Percentiles rank a stretch among this genome's conserved stretches.
Evolutionary conservation across 805 yeast genomes (phyloP).

Genomic region (Saccharomycopsis javanensis): DNA sequence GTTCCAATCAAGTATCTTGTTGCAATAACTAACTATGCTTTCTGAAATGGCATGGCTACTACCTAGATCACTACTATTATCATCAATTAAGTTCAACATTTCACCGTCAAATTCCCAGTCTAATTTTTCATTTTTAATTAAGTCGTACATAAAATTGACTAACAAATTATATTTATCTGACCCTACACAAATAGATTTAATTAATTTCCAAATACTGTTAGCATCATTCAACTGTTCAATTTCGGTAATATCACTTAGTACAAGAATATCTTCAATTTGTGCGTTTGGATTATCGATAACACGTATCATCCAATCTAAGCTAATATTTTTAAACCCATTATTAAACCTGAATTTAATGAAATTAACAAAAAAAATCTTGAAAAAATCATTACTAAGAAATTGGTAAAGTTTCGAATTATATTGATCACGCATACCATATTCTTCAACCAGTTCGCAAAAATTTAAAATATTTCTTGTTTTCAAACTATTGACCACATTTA

Average conservation of each 20-base stretch:
- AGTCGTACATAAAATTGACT: background rate
- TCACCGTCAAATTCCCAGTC: background rate
- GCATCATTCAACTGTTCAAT: background rate
- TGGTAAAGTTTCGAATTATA: conserved; percentile 37
- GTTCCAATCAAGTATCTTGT: background rate
- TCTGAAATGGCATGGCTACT: background rate
- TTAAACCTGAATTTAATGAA: background rate
- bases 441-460: conserved; percentile 21
- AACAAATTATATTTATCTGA: background rate
- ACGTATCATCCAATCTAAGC: background rate
- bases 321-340: background rate
- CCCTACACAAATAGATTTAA: background rate
- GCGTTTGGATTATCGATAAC: background rate
- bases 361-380: conserved; percentile 32
- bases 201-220: background rate
- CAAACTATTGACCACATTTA: background rate
- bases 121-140: background rate
- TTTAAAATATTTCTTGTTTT: background rate
- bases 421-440: conserved; percentile 25
- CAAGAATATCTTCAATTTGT: background rate
- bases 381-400: conserved; percentile 52
- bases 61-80: background rate
- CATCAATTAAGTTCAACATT: background rate
- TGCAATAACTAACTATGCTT: background rate
- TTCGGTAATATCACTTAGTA: background rate